These are phyloP conservation scores for Pisolithus microcarpus DNA, from an alignment of 768 basidiomycete species.

Conservation along the genomic window DNA sequence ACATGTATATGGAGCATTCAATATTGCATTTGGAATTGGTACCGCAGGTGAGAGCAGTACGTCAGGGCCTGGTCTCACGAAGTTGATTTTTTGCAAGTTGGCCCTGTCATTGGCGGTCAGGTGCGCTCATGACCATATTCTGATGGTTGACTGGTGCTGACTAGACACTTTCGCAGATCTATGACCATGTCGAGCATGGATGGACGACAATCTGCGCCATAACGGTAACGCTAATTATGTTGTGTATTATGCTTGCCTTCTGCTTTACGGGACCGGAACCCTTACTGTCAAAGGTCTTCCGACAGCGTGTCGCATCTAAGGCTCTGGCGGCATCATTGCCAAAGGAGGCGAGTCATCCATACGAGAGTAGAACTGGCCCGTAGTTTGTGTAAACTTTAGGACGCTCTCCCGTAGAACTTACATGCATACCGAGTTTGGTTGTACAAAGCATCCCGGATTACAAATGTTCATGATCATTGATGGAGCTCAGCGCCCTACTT, in stretches of 20 bases:
- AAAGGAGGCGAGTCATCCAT: conserved; percentile 1
- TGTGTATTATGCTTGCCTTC: conserved; percentile 34
- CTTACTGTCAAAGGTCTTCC: conserved; percentile 25
- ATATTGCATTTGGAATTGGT: conserved; percentile 62
- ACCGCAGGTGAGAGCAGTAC: conserved; percentile 40
- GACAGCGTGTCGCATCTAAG: conserved; percentile 11
- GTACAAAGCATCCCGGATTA: too few relatives aligned
- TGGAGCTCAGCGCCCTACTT: too few relatives aligned
- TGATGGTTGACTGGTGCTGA: not conserved
- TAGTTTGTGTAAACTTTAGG: not conserved
- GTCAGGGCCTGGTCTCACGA: not conserved
- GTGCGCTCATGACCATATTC: conserved; percentile 23
- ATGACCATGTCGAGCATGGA: conserved; percentile 46
- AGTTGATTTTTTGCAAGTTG: conserved; percentile 37
- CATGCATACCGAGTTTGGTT: too few relatives aligned
- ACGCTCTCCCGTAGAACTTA: too few relatives aligned
- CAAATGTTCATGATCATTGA: too few relatives aligned
- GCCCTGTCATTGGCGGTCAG: conserved; percentile 66
- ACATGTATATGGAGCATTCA: conserved; percentile 70
- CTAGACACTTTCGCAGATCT: conserved; percentile 38
- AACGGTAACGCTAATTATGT: conserved; percentile 34
- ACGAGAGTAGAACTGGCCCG: not conserved
- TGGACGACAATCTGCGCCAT: conserved; percentile 56
- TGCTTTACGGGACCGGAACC: conserved; percentile 46
- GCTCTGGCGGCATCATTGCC: conserved; percentile 1